Evolutionary conservation across 352 stramenopile species (phyloP).

Genomic region (Pythium volutum): DNA sequence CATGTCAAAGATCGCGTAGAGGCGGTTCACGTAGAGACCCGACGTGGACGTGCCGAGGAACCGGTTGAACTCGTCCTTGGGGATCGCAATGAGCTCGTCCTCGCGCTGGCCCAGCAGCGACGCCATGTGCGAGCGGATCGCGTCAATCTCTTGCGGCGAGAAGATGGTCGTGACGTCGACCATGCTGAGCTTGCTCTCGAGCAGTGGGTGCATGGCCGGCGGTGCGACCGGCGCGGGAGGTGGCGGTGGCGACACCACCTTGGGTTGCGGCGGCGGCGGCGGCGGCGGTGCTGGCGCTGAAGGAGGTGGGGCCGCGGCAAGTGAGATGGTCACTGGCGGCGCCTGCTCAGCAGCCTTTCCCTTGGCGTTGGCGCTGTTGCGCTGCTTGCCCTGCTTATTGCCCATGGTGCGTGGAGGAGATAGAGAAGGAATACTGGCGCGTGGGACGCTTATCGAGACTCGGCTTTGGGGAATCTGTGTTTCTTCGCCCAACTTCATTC

Average conservation of each 20-base stretch:
- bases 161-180: constrained; percentile 77
- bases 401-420: constrained; percentile 43
- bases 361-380: constrained; percentile 23
- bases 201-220: constrained; percentile 31
- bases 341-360: background rate
- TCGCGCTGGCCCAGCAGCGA: constrained; percentile 63
- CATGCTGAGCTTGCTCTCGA: constrained; percentile 69
- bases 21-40: constrained; percentile 80
- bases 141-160: constrained; percentile 70
- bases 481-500: background rate
- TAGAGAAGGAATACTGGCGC: background rate
- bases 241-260: constrained; percentile 13
- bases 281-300: background rate
- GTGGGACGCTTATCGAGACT: background rate
- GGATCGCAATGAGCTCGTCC: constrained; percentile 71
- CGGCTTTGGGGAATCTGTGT: constrained; percentile 2
- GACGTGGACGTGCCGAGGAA: constrained; percentile 70
- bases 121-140: constrained; percentile 73
- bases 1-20: constrained; percentile 88
- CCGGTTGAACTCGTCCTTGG: constrained; percentile 84
- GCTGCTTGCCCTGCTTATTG: constrained; percentile 79
- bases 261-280: constrained; percentile 16
- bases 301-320: constrained; percentile 8
- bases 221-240: constrained; percentile 13
- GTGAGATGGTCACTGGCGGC: background rate